Evolutionary conservation across 352 stramenopile species (phyloP).

Genomic region (Phytophthora melonis): DNA sequence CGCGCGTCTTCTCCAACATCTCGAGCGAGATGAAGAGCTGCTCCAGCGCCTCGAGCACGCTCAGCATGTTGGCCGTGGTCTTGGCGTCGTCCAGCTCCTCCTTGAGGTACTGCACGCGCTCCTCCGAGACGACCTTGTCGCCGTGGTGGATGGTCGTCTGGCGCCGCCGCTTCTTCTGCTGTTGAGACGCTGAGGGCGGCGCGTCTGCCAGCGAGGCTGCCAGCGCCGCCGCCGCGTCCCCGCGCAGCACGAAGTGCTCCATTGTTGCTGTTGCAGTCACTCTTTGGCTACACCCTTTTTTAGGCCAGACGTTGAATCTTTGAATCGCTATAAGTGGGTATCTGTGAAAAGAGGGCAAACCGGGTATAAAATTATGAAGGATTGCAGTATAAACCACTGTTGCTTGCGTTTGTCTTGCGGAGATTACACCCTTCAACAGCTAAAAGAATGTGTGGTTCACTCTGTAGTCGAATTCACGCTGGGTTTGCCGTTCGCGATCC

Average conservation of each 20-base stretch:
- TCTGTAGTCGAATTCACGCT: too few relatives aligned
- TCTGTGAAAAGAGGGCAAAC: too few relatives aligned
- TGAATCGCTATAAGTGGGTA: too few relatives aligned
- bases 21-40: conserved; percentile 81
- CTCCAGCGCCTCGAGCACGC: conserved; percentile 63
- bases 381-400: too few relatives aligned
- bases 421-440: too few relatives aligned
- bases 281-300: conserved; percentile 9
- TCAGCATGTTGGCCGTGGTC: conserved; percentile 55
- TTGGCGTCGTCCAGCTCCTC: conserved; percentile 74
- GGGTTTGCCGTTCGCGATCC: too few relatives aligned
- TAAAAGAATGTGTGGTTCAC: too few relatives aligned
- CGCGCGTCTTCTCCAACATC: conserved; percentile 80
- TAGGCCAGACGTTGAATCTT: background rate
- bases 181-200: conserved; percentile 2
- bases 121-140: conserved; percentile 76
- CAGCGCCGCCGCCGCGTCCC: conserved; percentile 50
- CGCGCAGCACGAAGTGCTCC: conserved; percentile 73
- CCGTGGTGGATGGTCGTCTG: conserved; percentile 79
- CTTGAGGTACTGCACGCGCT: conserved; percentile 67
- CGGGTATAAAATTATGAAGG: too few relatives aligned
- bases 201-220: conserved; percentile 22
- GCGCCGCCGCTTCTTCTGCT: conserved; percentile 45
- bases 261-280: conserved; percentile 44
- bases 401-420: too few relatives aligned